phyloP scores from a whole-genome alignment of 306 rosid species.

The Potentilla sterilis region DNA sequence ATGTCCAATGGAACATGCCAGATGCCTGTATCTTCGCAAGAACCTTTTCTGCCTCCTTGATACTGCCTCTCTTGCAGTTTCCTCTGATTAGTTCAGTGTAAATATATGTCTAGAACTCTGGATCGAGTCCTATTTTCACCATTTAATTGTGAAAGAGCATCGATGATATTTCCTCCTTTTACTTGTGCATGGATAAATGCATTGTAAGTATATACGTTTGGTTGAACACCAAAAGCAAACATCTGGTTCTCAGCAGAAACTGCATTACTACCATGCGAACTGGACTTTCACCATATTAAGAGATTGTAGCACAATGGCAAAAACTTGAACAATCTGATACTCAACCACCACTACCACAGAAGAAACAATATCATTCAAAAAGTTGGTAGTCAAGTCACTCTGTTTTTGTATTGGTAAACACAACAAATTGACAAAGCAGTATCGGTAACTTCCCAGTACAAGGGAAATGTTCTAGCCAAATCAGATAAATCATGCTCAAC shows the following conservation, averaged over 20 bases:
- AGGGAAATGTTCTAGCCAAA: slow-evolving; percentile 1
- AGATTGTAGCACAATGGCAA: not conserved
- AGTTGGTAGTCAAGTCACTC: not conserved
- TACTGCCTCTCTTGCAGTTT: slow-evolving; percentile 47
- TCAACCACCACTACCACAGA: not conserved
- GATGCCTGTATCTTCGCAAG: slow-evolving; percentile 42
- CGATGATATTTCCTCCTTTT: slow-evolving; percentile 45
- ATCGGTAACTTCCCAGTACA: not conserved
- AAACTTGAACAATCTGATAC: not conserved
- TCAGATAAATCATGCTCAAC: not conserved
- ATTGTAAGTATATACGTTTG: slow-evolving; percentile 77
- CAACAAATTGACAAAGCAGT: not conserved
- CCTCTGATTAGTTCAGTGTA: slow-evolving; percentile 69
- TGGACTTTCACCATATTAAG: not conserved
- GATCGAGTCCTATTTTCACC: slow-evolving; percentile 49
- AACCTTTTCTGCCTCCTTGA: slow-evolving; percentile 67
- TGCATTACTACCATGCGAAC: slow-evolving; percentile 32
- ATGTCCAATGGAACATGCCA: slow-evolving; percentile 56
- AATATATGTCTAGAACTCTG: slow-evolving; percentile 70
- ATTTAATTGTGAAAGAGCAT: slow-evolving; percentile 63
- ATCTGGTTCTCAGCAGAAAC: slow-evolving; percentile 53
- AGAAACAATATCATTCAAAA: slow-evolving; percentile 6
- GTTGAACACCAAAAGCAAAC: slow-evolving; percentile 65
- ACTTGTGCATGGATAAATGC: slow-evolving; percentile 68
- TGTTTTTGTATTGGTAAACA: not conserved